Percentiles rank a stretch among this genome's conserved stretches.
Evolutionary conservation across 2,329 filamentous ascomycete genomes (phyloP).

Genomic region (Apiospora hydei): DNA sequence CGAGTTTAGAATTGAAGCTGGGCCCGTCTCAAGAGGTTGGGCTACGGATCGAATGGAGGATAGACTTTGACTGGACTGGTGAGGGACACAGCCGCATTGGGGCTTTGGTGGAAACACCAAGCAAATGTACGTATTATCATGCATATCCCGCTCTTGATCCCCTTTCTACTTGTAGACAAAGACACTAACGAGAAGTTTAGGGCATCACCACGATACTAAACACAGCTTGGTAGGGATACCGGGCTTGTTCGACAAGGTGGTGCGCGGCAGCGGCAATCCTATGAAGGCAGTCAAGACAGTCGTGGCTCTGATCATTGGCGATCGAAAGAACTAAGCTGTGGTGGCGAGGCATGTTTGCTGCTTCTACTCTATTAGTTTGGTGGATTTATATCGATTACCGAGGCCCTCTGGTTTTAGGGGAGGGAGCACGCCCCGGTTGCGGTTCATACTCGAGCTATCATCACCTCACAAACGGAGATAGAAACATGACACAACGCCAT

Average conservation of each 20-base stretch:
- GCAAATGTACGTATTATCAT: constrained; percentile 63
- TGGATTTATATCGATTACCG: neutral
- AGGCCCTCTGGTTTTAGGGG: neutral
- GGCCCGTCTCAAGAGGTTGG: constrained; percentile 37
- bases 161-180: neutral
- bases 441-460: neutral
- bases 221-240: constrained; percentile 65
- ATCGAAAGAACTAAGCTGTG: constrained; percentile 34
- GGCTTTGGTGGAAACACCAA: constrained; percentile 63
- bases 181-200: constrained; percentile 44
- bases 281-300: constrained; percentile 65
- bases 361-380: neutral
- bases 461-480: neutral
- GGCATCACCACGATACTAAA: constrained; percentile 65
- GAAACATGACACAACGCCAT: neutral
- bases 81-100: constrained; percentile 68
- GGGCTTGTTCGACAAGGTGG: constrained; percentile 64
- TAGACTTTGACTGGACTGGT: constrained; percentile 76
- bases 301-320: constrained; percentile 65
- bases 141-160: neutral
- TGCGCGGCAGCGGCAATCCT: constrained; percentile 62
- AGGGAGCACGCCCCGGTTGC: neutral
- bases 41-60: constrained; percentile 67
- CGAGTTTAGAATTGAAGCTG: constrained; percentile 54
- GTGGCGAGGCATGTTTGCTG: neutral